phyloP scores from a whole-genome alignment of 495 filamentous ascomycete species.

The Penicillium bovifimosum region DNA sequence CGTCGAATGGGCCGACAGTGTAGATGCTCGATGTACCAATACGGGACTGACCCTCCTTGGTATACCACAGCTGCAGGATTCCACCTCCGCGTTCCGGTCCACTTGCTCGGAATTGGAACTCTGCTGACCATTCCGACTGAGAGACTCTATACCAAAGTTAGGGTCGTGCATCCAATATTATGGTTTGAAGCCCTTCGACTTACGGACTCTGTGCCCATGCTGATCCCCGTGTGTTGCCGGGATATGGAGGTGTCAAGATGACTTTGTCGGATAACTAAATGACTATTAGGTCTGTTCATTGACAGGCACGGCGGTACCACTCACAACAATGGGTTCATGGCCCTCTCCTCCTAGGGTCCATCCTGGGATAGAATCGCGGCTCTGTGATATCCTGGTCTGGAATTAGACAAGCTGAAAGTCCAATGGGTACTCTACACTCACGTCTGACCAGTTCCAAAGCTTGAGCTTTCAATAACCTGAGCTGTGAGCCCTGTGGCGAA shows the following conservation, averaged over 20 bases:
- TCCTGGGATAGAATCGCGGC: slow-evolving; percentile 50
- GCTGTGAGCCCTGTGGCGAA: slow-evolving; percentile 53
- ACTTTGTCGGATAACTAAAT: slow-evolving; percentile 77
- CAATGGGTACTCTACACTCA: slow-evolving; percentile 27
- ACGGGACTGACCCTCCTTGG: slow-evolving; percentile 58
- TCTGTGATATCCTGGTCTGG: slow-evolving; percentile 50
- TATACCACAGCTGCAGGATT: slow-evolving; percentile 92
- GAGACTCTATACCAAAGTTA: slow-evolving; percentile 28
- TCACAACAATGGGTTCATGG: slow-evolving; percentile 58
- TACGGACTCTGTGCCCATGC: slow-evolving; percentile 69
- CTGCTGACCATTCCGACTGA: slow-evolving; percentile 67
- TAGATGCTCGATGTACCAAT: slow-evolving; percentile 74
- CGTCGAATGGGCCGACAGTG: slow-evolving; percentile 76
- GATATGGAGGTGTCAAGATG: slow-evolving; percentile 82
- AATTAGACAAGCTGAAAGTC: slow-evolving; percentile 19
- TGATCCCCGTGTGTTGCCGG: slow-evolving; percentile 79
- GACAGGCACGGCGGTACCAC: not conserved
- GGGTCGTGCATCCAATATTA: not conserved
- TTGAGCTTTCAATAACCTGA: slow-evolving; percentile 60
- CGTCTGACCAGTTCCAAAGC: slow-evolving; percentile 71
- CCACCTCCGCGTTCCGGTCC: slow-evolving; percentile 82
- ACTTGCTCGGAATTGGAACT: slow-evolving; percentile 80
- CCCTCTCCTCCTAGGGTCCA: slow-evolving; percentile 70
- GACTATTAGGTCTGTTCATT: not conserved
- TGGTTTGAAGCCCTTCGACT: slow-evolving; percentile 21